Evolutionary conservation across 2,329 filamentous ascomycete genomes (phyloP), one percentile per base, ranked within the genome.

Genomic region (Stromatinia cepivora): DNA sequence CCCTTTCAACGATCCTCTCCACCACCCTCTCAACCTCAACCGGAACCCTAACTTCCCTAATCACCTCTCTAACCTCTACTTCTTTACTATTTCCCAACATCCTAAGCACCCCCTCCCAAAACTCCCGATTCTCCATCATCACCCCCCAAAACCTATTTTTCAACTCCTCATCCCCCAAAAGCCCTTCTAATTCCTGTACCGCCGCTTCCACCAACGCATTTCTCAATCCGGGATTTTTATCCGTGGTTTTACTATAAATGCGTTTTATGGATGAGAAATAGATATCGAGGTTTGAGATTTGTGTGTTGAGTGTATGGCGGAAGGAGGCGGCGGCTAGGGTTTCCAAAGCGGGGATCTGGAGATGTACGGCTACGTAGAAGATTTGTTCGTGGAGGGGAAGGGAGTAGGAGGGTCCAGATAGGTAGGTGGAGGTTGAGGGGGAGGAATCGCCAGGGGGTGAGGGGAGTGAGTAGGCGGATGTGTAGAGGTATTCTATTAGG

Each of bases 401-500:
- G 28, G 70, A 69, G 50, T 69, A 71, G 25, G 52, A 15, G 65
- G 46, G 46, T 0, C 42, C 59, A 50, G 20, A 42, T 28, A 25
- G 25, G 69, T 61, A 36, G 42, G 50, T 25, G 66, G 28, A 66
- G 5, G 4, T n/a, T 8, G 46, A 74, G 67, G 53, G 70, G 53
- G 62, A 66, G 68, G 25, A 48, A 2, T 70, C 36, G 4, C 7
- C 31, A 22, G 62, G 13, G 15, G 46, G 28, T 25, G 71, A 52
- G 17, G 50, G 46, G n/a, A 61, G 54, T 0, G 65, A 66, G 46
- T 76, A 76, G 17, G 67, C 69, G 22, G 65, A 65, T 9, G 71
- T 72, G 61, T 76, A 76, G 20, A 76, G 70, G 56, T 74, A 76
- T 39, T 75, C 71, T 28, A 76, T 70, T n/a, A 73, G 57, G 4